A percentile compares a stretch with the other conserved stretches of the same genome.
phyloP scores from a whole-genome alignment of 1,139 yeast species.

The Saccharomyces hybrid region DNA sequence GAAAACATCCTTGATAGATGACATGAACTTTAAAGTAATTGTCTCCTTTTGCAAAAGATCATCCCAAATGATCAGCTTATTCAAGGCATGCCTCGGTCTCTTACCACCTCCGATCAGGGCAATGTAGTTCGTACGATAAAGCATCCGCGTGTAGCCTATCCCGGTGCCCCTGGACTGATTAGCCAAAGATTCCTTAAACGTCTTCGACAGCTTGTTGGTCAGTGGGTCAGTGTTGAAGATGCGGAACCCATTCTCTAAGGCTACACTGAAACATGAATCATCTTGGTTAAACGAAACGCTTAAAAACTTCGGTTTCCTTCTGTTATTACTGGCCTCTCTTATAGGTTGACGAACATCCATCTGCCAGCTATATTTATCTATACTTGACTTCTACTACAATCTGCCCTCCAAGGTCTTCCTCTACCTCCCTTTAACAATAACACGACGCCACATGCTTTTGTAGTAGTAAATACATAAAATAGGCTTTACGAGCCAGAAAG shows the following conservation, averaged over 20 bases:
- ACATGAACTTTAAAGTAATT: constrained; percentile 64
- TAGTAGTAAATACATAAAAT: background rate
- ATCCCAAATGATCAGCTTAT: constrained; percentile 83
- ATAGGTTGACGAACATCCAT: constrained; percentile 24
- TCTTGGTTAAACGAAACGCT: constrained; percentile 64
- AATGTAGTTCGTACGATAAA: constrained; percentile 81
- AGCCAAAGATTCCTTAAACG: constrained; percentile 32
- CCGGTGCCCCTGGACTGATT: constrained; percentile 36
- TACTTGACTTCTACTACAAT: background rate
- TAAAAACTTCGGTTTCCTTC: constrained; percentile 14
- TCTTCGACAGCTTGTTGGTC: constrained; percentile 66
- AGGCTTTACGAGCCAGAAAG: background rate
- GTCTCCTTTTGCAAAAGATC: constrained; percentile 73
- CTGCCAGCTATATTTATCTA: background rate
- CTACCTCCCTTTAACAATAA: background rate
- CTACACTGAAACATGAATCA: constrained; percentile 80
- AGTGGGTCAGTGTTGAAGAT: constrained; percentile 85
- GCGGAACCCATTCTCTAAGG: constrained; percentile 72
- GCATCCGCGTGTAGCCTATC: constrained; percentile 70
- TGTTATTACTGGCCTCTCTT: constrained; percentile 11
- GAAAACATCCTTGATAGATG: constrained; percentile 65
- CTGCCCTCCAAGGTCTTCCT: background rate
- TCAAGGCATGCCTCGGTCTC: constrained; percentile 66
- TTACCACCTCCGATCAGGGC: constrained; percentile 87
- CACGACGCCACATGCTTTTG: background rate